phyloP scores from a whole-genome alignment of 352 stramenopile genomes.

The Phytophthora macrochlamydospora region DNA sequence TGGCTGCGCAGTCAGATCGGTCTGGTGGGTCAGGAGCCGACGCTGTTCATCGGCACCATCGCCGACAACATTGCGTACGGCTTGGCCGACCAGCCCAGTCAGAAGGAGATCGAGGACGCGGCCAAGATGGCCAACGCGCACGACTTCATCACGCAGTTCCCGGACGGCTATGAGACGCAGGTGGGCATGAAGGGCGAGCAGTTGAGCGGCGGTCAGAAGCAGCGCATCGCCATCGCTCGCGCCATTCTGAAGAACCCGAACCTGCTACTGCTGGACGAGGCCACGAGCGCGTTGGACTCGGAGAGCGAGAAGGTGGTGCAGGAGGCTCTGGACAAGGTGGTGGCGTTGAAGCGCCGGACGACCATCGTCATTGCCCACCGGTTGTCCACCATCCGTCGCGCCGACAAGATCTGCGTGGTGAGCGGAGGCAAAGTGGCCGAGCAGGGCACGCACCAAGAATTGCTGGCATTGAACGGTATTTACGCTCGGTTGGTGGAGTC shows the following conservation, averaged over 20 bases:
- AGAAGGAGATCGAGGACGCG: slow-evolving; percentile 79
- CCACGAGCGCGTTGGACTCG: slow-evolving; percentile 52
- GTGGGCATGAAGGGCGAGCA: slow-evolving; percentile 33
- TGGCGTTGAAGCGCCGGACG: slow-evolving; percentile 26
- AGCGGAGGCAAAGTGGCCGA: slow-evolving; percentile 91
- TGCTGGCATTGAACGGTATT: slow-evolving; percentile 57
- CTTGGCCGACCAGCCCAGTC: slow-evolving; percentile 31
- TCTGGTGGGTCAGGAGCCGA: slow-evolving; percentile 58
- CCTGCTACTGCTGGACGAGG: slow-evolving; percentile 57
- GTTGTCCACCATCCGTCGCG: slow-evolving; percentile 64
- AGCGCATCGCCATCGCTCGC: slow-evolving; percentile 45
- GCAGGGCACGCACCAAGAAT: slow-evolving; percentile 89
- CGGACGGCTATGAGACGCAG: slow-evolving; percentile 53
- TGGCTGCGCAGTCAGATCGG: slow-evolving; percentile 60
- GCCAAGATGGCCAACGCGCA: slow-evolving; percentile 87
- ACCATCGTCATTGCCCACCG: slow-evolving; percentile 36
- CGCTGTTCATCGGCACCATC: slow-evolving; percentile 60
- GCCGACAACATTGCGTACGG: slow-evolving; percentile 60
- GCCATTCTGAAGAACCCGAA: slow-evolving; percentile 49
- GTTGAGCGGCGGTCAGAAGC: slow-evolving; percentile 47
- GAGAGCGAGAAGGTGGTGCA: slow-evolving; percentile 48
- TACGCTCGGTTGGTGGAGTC: slow-evolving; percentile 36
- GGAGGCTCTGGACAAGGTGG: slow-evolving; percentile 36
- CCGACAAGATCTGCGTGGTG: slow-evolving; percentile 95
- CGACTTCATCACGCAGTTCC: slow-evolving; percentile 45